phyloP scores from a whole-genome alignment of 768 basidiomycete species.

The Russula foetens region DNA sequence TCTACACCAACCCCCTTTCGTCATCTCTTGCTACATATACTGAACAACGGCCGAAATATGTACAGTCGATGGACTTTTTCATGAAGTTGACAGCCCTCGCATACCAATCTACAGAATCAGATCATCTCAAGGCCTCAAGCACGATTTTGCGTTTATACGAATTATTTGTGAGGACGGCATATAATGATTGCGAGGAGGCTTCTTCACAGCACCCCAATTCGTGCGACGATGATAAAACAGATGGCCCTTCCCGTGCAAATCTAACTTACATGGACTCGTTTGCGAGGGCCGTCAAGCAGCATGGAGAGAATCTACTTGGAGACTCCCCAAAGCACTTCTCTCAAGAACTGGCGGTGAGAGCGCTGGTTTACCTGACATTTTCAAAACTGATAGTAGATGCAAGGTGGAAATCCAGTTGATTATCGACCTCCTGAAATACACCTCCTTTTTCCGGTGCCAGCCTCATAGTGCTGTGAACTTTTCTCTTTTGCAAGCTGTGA shows the following conservation, averaged over 20 bases:
- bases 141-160: conserved; percentile 12
- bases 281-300: not conserved
- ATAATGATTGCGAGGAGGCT: not conserved
- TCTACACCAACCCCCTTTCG: not conserved
- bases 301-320: conserved; percentile 9
- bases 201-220: not conserved
- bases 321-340: not conserved
- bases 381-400: not conserved
- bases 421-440: conserved; percentile 13
- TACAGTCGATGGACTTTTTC: conserved; percentile 20
- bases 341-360: not conserved
- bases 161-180: conserved; percentile 14
- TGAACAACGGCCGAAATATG: conserved; percentile 10
- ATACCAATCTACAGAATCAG: not conserved
- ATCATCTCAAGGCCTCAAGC: not conserved
- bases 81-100: conserved; percentile 1
- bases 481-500: conserved; percentile 54
- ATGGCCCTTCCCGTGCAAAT: not conserved
- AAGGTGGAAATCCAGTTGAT: conserved; percentile 14
- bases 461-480: conserved; percentile 27
- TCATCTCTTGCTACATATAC: not conserved
- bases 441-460: not conserved
- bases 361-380: too few relatives aligned
- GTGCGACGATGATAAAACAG: not conserved
- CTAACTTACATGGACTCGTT: not conserved